phyloP scores from a whole-genome alignment of 495 filamentous ascomycete genomes.

The Tuber umbilicatum region DNA sequence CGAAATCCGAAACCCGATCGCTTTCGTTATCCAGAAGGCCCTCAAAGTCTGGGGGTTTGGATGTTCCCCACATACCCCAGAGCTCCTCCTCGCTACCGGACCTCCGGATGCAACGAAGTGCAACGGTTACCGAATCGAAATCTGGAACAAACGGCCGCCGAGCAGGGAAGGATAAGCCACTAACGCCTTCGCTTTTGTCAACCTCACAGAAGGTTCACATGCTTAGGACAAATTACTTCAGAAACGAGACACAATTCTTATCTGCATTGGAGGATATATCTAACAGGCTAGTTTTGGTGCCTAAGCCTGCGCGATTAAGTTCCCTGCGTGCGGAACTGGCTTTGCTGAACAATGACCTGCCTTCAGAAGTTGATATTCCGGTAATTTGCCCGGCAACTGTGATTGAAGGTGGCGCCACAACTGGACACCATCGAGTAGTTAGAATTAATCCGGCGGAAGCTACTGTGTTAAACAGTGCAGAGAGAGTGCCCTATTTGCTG shows the following conservation, averaged over 20 bases:
- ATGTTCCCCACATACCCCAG: conserved; percentile 49
- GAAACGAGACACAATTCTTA: conserved; percentile 64
- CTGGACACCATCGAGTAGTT: conserved; percentile 66
- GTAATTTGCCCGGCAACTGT: conserved; percentile 64
- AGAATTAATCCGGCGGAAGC: conserved; percentile 70
- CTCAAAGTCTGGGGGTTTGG: conserved; percentile 45
- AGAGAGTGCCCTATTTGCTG: conserved; percentile 67
- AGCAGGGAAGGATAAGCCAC: conserved; percentile 49
- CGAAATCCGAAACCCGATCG: conserved; percentile 28
- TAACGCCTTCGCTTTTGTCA: conserved; percentile 53
- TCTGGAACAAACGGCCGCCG: conserved; percentile 49
- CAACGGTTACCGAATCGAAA: conserved; percentile 46
- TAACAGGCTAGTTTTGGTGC: conserved; percentile 64
- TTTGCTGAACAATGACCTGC: conserved; percentile 64
- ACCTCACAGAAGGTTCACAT: conserved; percentile 54
- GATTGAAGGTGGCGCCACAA: conserved; percentile 55
- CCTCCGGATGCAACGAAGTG: conserved; percentile 47
- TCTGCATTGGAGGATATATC: conserved; percentile 69
- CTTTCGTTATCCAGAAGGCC: conserved; percentile 39
- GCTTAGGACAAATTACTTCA: conserved; percentile 66
- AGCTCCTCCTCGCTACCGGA: conserved; percentile 66
- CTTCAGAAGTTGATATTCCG: conserved; percentile 69
- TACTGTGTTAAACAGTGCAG: conserved; percentile 70
- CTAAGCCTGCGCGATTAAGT: conserved; percentile 67
- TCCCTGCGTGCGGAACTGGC: conserved; percentile 68